Base-by-base conservation (phyloP, 306 rosid genomes). In the Mucuna pruriens region DNA sequence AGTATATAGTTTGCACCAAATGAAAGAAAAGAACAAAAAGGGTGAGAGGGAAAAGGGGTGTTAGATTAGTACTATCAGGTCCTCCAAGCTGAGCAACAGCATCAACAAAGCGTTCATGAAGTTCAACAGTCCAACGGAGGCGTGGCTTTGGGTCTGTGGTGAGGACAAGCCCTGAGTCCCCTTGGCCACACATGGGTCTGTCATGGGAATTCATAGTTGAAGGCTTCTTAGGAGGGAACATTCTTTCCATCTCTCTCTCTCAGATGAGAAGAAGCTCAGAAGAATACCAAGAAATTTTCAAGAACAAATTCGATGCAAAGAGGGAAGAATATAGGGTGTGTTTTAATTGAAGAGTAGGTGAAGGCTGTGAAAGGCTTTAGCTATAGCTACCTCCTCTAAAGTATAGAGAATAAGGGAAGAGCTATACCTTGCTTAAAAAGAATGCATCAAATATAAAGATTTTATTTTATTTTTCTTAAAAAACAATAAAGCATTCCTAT, bases 61-160 rank as follows among this genome's bases (percentile, higher is more conserved):
- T 29, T 13, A 22, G 61, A 29, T 19, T 2, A 84, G 71, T 90
- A 95, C 99, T 95, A 38, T 95, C 99, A 60, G 99, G 99, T 29
- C 99, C 99, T 78, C 99, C 99, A 34, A 95, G 99, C 85, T 93
- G 99, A 61, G 94, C 90, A 58, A 95, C 99, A 45, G 99, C 99
- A 49, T 95, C 99, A 34, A 95, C 99, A 19, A 95, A 95, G 57
- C 99, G 98, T 36, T 93, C 99, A 65, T 95, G 99, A 54, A 95
- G 99, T 82, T 95, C 99, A 33, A 91, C 97, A 1, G 99, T 95
- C 99, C 99, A 95, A 2, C 99, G 94, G 31, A 95, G 98, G 36
- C 99, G 98, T 60, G 99, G 99, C 71, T 95, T 95, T 0, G 98
- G 99, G 85, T 95, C 99, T 2, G 99, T 95, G 86, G 99, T 95